Evolutionary conservation across 306 rosid species (phyloP).

Genomic region (apple (Malus domestica)): ASM211411v1 NC_041799.1:38001-38500

Average conservation of each 20-base stretch:
- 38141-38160: not conserved
- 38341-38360: constrained; percentile 81
- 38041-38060: constrained; percentile 36
- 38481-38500: not conserved
- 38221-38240: constrained; percentile 48
- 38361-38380: constrained; percentile 78
- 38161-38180: constrained; percentile 38
- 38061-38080: constrained; percentile 72
- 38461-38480: not conserved
- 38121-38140: not conserved
- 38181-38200: constrained; percentile 78
- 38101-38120: constrained; percentile 1
- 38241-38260: constrained; percentile 36
- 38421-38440: constrained; percentile 74
- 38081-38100: constrained; percentile 48
- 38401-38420: constrained; percentile 89
- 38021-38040: constrained; percentile 39
- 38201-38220: constrained; percentile 83
- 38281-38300: constrained; percentile 26
- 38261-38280: constrained; percentile 27
- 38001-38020: not conserved
- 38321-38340: constrained; percentile 29
- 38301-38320: constrained; percentile 7
- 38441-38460: not conserved
- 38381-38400: constrained; percentile 86